These are phyloP conservation scores for Groenewaldozyma auringiensis DNA, from an alignment of 1,139 yeast species.

Conservation along the genomic window DNA sequence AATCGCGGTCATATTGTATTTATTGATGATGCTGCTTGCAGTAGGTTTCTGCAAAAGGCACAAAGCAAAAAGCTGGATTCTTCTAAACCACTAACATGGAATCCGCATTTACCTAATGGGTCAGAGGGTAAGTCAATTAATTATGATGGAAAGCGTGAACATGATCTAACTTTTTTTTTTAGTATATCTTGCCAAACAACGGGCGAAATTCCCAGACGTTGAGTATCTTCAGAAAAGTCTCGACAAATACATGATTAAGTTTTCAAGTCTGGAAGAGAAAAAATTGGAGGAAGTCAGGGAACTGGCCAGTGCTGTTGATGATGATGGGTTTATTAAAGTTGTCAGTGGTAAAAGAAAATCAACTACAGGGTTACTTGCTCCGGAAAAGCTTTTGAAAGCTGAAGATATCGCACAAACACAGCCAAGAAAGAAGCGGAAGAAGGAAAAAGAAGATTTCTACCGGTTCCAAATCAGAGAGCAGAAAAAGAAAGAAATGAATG, in stretches of 20 bases:
- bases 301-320: conserved; percentile 51
- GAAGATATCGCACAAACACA: conserved; percentile 39
- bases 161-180: conserved; percentile 9
- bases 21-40: conserved; percentile 66
- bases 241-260: conserved; percentile 53
- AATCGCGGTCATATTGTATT: conserved; percentile 59
- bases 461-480: conserved; percentile 91
- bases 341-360: conserved; percentile 83
- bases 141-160: conserved; percentile 25
- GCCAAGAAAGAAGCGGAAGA: conserved; percentile 51
- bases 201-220: conserved; percentile 37
- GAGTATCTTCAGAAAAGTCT: conserved; percentile 45
- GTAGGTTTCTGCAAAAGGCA: conserved; percentile 56
- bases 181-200: conserved; percentile 22
- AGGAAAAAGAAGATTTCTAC: conserved; percentile 87
- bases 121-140: conserved; percentile 27
- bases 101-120: conserved; percentile 10
- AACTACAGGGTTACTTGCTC: conserved; percentile 28
- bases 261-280: conserved; percentile 64
- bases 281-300: conserved; percentile 49
- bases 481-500: conserved; percentile 89
- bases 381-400: conserved; percentile 11
- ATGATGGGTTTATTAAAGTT: conserved; percentile 88
- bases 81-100: conserved; percentile 12
- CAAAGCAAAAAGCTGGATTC: conserved; percentile 24